A percentile compares a stretch with the other conserved stretches of the same genome.
phyloP scores from a whole-genome alignment of 2,329 filamentous ascomycete genomes.

The Arthrobotrys sinensis region DNA sequence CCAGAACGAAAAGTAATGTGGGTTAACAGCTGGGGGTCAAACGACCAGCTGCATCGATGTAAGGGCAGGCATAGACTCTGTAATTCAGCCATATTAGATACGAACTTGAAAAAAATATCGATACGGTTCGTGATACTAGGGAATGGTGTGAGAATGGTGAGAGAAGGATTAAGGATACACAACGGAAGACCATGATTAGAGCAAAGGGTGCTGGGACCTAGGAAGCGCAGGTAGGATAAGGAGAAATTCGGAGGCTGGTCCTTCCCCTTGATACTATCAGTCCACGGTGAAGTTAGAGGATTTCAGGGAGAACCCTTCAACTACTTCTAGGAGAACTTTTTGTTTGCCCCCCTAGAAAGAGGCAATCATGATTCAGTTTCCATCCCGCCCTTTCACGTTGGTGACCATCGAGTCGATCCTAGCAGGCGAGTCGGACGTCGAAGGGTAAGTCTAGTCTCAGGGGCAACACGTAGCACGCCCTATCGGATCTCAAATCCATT shows the following conservation, averaged over 20 bases:
- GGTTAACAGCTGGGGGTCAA: not conserved
- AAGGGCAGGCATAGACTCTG: not conserved
- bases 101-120: slow-evolving; percentile 2
- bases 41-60: not conserved
- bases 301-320: not conserved
- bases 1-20: not conserved
- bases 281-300: not conserved
- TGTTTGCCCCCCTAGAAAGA: not conserved
- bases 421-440: not conserved
- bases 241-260: not conserved
- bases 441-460: not conserved
- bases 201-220: not conserved
- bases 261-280: not conserved
- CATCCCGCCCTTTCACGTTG: not conserved
- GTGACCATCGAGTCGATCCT: not conserved
- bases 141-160: not conserved
- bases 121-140: not conserved
- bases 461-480: not conserved
- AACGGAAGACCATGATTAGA: not conserved
- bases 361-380: slow-evolving; percentile 7
- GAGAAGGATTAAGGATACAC: not conserved
- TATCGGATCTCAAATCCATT: slow-evolving; percentile 10
- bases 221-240: not conserved
- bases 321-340: not conserved
- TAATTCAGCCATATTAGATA: not conserved